Percentiles rank a stretch among this genome's conserved stretches.
Evolutionary conservation across 768 basidiomycete species (phyloP).

Genomic region (Auriscalpium microsporum): DNA sequence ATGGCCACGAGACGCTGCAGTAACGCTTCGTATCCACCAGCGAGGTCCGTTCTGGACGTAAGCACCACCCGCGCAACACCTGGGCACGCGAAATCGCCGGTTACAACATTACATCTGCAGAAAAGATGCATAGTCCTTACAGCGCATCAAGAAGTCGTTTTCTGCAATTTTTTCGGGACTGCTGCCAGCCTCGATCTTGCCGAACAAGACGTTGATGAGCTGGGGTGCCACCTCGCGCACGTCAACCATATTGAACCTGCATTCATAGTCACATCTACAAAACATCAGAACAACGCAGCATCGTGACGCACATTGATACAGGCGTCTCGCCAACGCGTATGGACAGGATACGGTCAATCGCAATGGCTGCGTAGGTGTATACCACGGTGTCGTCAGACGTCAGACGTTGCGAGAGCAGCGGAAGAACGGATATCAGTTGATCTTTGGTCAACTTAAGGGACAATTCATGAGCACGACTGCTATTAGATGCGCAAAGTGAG

Average conservation of each 20-base stretch:
- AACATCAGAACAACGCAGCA: neutral
- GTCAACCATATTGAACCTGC: conserved; percentile 81
- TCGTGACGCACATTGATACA: conserved; percentile 53
- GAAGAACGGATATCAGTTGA: conserved; percentile 86
- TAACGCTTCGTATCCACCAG: conserved; percentile 53
- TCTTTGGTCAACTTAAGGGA: conserved; percentile 73
- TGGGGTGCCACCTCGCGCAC: conserved; percentile 74
- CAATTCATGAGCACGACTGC: neutral
- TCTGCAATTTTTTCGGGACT: conserved; percentile 92
- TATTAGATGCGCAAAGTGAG: neutral
- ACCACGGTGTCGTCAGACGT: conserved; percentile 81
- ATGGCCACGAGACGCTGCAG: conserved; percentile 74
- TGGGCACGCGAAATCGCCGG: conserved; percentile 22
- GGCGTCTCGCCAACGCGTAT: conserved; percentile 64
- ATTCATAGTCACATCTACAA: too few species aligned
- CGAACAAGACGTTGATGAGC: conserved; percentile 63
- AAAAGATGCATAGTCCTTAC: conserved; percentile 36
- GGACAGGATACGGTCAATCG: conserved; percentile 91
- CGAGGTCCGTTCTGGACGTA: conserved; percentile 74
- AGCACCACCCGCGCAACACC: conserved; percentile 92
- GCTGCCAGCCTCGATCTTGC: conserved; percentile 67
- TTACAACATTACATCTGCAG: neutral
- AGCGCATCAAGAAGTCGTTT: conserved; percentile 97
- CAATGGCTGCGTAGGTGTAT: conserved; percentile 94
- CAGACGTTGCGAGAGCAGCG: conserved; percentile 77